These are phyloP conservation scores for Pythium myriotylum DNA, from an alignment of 352 stramenopile species.

Conservation along the genomic window DNA sequence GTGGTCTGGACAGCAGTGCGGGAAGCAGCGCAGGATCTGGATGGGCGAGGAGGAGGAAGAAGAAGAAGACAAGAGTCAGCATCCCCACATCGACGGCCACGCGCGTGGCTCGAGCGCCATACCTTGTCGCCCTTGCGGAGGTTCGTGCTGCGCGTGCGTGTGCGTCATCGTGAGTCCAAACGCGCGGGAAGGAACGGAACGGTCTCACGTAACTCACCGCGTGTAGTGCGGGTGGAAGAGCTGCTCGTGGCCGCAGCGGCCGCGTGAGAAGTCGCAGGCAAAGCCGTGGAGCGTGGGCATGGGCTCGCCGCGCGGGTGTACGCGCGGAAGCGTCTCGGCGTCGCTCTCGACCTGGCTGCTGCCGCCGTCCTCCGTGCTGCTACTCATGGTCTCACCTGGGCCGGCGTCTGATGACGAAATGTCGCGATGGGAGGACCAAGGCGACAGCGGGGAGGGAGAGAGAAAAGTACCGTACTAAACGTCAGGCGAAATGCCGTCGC, in stretches of 20 bases:
- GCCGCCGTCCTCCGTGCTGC: neutral
- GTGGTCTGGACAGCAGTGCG: conserved; percentile 63
- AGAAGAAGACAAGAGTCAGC: no score
- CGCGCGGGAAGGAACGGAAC: no score
- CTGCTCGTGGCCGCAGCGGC: conserved; percentile 12
- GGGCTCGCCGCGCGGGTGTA: conserved; percentile 1
- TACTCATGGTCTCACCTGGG: neutral
- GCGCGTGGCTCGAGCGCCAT: no score
- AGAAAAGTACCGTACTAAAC: no score
- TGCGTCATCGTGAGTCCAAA: no score
- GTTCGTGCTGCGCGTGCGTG: conserved; percentile 9
- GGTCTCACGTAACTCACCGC: no score
- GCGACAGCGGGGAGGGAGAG: no score
- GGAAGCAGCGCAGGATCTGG: conserved; percentile 70
- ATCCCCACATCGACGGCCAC: no score
- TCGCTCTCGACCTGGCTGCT: conserved; percentile 6
- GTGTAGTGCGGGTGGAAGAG: conserved; percentile 20
- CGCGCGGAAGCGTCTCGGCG: conserved; percentile 1
- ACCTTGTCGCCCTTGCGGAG: conserved; percentile 14
- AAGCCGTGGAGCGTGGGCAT: conserved; percentile 9
- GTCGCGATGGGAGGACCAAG: no score
- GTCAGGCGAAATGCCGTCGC: no score
- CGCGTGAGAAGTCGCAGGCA: conserved; percentile 9
- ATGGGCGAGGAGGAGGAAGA: no score
- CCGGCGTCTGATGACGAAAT: no score